Percentiles rank a stretch among this genome's conserved stretches.
Evolutionary conservation across 169 alveolate species (phyloP).

Genomic region (Plasmodium blacklocki): DNA sequence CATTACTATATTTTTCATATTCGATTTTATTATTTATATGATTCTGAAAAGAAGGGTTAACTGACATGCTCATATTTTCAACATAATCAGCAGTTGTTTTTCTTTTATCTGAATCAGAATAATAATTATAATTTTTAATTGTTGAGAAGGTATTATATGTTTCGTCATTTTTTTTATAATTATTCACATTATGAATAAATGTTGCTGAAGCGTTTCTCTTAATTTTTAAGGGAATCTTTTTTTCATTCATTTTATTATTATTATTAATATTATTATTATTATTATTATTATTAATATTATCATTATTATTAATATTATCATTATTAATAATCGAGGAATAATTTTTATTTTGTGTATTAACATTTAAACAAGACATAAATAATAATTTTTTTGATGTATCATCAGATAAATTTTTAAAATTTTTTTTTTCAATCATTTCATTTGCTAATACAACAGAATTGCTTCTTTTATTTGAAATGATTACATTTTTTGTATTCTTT

Average conservation of each 20-base stretch:
- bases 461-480: too few species aligned
- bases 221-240: background rate
- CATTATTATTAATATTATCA: background rate
- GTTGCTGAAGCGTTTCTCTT: conserved; percentile 16
- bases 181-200: background rate
- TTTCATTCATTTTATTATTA: background rate
- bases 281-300: too few species aligned
- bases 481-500: too few species aligned
- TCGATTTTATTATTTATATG: background rate
- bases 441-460: too few species aligned
- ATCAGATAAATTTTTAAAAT: background rate
- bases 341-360: conserved; percentile 3
- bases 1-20: background rate
- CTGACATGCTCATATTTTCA: background rate
- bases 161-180: background rate
- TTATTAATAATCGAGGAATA: background rate
- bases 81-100: background rate
- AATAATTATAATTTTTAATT: conserved; percentile 1
- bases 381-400: background rate
- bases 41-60: background rate
- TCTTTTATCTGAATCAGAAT: conserved; percentile 24
- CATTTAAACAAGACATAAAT: conserved; percentile 16
- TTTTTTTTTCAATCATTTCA: background rate
- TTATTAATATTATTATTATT: background rate
- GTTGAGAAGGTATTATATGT: background rate